phyloP scores from a whole-genome alignment of 1,139 yeast genomes.

The Sugiyamaella novakii region DNA sequence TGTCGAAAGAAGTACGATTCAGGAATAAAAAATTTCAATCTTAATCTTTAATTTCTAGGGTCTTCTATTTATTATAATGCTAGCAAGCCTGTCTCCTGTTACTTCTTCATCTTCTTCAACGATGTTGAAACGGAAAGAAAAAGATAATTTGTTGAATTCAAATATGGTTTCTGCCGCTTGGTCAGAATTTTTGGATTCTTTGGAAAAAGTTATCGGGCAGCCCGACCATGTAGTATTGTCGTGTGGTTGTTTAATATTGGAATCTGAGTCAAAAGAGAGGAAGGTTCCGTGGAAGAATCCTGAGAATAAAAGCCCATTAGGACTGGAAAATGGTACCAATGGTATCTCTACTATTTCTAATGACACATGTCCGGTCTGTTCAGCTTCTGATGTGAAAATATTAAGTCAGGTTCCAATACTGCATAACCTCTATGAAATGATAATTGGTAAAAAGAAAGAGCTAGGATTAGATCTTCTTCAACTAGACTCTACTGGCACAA shows the following conservation, averaged over 20 bases:
- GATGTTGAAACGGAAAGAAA: constrained; percentile 2
- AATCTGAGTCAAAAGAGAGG: constrained; percentile 33
- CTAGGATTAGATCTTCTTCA: constrained; percentile 22
- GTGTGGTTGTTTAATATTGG: constrained; percentile 76
- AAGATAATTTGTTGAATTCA: background rate
- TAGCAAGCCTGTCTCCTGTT: constrained; percentile 4
- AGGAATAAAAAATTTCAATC: too few relatives aligned
- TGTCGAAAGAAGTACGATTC: too few relatives aligned
- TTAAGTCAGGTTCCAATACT: constrained; percentile 46
- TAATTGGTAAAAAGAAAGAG: constrained; percentile 40
- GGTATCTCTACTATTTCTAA: background rate
- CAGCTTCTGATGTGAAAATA: constrained; percentile 5
- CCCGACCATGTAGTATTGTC: constrained; percentile 59
- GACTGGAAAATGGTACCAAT: background rate
- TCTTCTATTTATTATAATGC: background rate
- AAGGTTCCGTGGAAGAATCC: background rate
- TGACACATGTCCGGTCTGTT: constrained; percentile 12
- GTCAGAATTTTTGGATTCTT: constrained; percentile 36
- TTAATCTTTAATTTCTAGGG: too few relatives aligned
- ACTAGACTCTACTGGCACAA: background rate
- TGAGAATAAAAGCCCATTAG: background rate
- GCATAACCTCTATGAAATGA: constrained; percentile 49
- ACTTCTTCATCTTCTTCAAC: background rate
- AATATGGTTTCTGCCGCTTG: constrained; percentile 29
- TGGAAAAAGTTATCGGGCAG: constrained; percentile 30